phyloP scores from a whole-genome alignment of 495 filamentous ascomycete species.

The Bacidia gigantensis region DNA sequence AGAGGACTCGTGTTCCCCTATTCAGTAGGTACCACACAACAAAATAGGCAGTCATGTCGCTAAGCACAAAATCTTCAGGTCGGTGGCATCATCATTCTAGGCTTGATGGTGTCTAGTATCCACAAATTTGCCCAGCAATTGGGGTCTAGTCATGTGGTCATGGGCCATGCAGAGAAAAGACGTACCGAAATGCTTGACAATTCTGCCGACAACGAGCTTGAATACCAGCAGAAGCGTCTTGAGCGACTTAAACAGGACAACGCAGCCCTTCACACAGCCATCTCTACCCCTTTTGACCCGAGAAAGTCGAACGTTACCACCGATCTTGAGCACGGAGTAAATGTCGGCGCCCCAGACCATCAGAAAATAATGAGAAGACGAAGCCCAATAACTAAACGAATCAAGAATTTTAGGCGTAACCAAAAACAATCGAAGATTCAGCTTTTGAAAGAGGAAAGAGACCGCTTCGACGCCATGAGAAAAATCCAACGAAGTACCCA shows the following conservation, averaged over 20 bases:
- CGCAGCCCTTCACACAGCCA: neutral
- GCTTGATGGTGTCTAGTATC: constrained; percentile 76
- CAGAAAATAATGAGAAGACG: no score
- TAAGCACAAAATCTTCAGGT: constrained; percentile 25
- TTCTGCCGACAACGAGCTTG: constrained; percentile 34
- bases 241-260: neutral
- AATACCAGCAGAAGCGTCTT: constrained; percentile 16
- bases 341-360: no score
- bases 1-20: constrained; percentile 67
- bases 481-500: constrained; percentile 55
- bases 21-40: constrained; percentile 24
- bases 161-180: constrained; percentile 44
- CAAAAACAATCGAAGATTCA: constrained; percentile 20
- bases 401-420: constrained; percentile 10
- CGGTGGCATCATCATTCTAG: constrained; percentile 72
- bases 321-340: constrained; percentile 10
- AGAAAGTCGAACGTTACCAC: constrained; percentile 1
- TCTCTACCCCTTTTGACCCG: constrained; percentile 13
- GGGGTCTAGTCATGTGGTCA: constrained; percentile 51
- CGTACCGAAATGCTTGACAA: constrained; percentile 43
- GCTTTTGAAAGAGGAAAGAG: constrained; percentile 41
- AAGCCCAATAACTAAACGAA: neutral
- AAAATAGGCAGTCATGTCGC: neutral
- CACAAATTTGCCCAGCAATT: constrained; percentile 52
- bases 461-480: constrained; percentile 71